Evolutionary conservation across 352 stramenopile species (phyloP), one percentile per base, ranked within the genome.

Genomic region (Phytophthora pinifolia): DNA sequence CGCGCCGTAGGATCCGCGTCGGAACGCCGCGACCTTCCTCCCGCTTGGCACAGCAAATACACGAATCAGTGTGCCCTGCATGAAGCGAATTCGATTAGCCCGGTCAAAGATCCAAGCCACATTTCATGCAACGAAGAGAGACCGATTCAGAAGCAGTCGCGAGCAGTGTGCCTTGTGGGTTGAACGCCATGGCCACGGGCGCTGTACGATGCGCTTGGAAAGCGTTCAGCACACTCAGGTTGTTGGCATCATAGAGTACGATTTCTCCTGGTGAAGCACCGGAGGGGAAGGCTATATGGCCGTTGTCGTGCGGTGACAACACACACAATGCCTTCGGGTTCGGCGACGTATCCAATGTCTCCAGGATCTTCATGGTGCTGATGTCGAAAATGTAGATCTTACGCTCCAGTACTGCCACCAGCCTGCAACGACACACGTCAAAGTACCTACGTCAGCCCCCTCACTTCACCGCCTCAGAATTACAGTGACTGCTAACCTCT

Each of bases 21-120:
- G 88, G 53, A 99, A 98, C 43, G 98, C 96, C 27, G 88, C 85
- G 30, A 94, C 70, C 54, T 96, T 89, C 55, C 84, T 86, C 9
- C 95, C 94, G 1, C 79, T 95, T 41, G 89, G 81, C 6, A 98
- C 96, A 46, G 96, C 83, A 74, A 98, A 99, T 17, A 99, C 87
- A n/a, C 97, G 85, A 59, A 99, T 95, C 34, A 99, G 74, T 6
- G 97, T 99, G 13, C 97, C 97, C 74, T 98, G 50, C 4, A 62
- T 29, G 8, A 17, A 20, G 22, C 22, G 22, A 27, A 5, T 27
- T 27, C 22, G 22, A 27, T 27, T 27, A 27, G 22, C 22, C 22
- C 22, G 22, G 1, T 6, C 2, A 27, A 27, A 27, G 22, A 27
- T 6, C 22, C 3, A 27, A 27, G 22, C 6, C 22, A 27, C 22